These are phyloP conservation scores for Kwoniella sp. DNA, from an alignment of 768 basidiomycete genomes.

Conservation along the genomic window DNA sequence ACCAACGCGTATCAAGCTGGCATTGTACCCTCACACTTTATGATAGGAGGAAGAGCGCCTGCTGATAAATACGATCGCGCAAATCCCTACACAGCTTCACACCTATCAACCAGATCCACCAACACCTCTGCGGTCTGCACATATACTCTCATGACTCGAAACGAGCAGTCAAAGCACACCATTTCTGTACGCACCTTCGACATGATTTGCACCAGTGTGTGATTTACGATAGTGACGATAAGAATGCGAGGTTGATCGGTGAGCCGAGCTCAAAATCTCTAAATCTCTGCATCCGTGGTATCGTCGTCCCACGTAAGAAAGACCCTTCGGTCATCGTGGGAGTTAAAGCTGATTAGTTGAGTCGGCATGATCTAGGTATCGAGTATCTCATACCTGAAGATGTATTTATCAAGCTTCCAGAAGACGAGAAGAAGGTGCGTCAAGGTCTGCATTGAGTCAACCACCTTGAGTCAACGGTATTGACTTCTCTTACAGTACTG, in stretches of 20 bases:
- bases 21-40: too few species aligned
- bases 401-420: slow-evolving; percentile 58
- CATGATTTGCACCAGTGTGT: slow-evolving; percentile 60
- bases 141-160: slow-evolving; percentile 43
- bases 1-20: too few species aligned
- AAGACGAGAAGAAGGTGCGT: slow-evolving; percentile 59
- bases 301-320: too few species aligned
- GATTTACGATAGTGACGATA: slow-evolving; percentile 60
- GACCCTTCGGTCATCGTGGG: too few species aligned
- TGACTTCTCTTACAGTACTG: slow-evolving; percentile 54
- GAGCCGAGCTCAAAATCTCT: slow-evolving; percentile 5
- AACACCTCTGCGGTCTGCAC: slow-evolving; percentile 51
- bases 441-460: background rate
- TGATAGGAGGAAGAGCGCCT: too few species aligned
- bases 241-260: slow-evolving; percentile 61
- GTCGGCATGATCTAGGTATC: slow-evolving; percentile 51
- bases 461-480: background rate
- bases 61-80: too few species aligned
- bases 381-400: slow-evolving; percentile 62
- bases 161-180: slow-evolving; percentile 59
- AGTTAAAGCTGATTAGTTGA: background rate
- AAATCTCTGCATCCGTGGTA: too few species aligned
- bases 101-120: slow-evolving; percentile 49
- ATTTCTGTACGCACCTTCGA: slow-evolving; percentile 59
- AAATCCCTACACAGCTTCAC: too few species aligned